Percentiles rank a stretch among this genome's conserved stretches.
Conservation (phyloP, 2,329 filamentous ascomycete species). For the Venturia asperata region DNA sequence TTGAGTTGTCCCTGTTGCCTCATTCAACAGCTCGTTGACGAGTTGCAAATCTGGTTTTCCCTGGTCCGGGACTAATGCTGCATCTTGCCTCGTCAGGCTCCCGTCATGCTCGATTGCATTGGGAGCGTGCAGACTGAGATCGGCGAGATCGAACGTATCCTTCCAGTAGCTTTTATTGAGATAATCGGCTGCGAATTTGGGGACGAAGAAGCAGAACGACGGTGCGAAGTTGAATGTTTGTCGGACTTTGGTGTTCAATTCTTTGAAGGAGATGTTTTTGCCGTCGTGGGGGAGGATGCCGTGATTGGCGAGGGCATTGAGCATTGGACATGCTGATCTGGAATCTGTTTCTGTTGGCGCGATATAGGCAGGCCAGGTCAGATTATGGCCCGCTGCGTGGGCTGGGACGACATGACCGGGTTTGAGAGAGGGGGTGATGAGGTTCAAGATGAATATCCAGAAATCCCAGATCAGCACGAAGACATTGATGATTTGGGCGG, state of each 20-base stretch:
- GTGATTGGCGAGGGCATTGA: constrained; percentile 33
- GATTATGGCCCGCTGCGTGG: constrained; percentile 30
- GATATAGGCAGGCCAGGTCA: constrained; percentile 34
- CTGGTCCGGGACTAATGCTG: constrained; percentile 26
- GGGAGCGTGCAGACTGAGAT: constrained; percentile 27
- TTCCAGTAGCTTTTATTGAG: constrained; percentile 17
- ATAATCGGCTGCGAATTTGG: constrained; percentile 24
- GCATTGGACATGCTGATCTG: constrained; percentile 28
- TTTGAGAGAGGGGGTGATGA: constrained; percentile 32
- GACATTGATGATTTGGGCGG: constrained; percentile 30
- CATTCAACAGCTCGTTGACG: constrained; percentile 27
- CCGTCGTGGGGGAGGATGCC: constrained; percentile 30
- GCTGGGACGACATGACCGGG: constrained; percentile 32
- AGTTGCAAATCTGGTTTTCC: constrained; percentile 25
- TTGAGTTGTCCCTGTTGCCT: constrained; percentile 31
- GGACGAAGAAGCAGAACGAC: constrained; percentile 27
- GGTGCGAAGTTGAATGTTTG: constrained; percentile 29
- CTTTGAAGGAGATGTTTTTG: constrained; percentile 28
- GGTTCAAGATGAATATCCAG: constrained; percentile 33
- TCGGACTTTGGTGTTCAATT: constrained; percentile 25
- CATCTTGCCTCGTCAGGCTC: constrained; percentile 27
- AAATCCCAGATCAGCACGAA: constrained; percentile 37
- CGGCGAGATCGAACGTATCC: constrained; percentile 25
- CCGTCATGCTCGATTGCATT: constrained; percentile 33
- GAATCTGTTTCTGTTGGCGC: constrained; percentile 28